Evolutionary conservation across 2,329 filamentous ascomycete species (phyloP).

Genomic region (Penicillium sp.): DNA sequence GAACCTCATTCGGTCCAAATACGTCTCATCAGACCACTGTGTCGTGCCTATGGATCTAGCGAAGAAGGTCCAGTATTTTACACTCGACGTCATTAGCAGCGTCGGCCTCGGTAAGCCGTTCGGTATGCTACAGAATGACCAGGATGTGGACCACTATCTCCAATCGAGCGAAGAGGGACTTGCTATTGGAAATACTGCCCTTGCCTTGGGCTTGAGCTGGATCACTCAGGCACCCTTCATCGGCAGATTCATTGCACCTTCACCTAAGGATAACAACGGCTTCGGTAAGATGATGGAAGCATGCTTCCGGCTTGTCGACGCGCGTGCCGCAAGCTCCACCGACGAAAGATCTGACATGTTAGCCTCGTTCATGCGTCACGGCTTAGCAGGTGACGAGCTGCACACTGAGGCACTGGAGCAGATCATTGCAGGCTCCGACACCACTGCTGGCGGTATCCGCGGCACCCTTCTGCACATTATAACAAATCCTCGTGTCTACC

Average conservation of each 20-base stretch:
- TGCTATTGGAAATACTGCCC: slow-evolving; percentile 11
- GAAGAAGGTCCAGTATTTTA: slow-evolving; percentile 54
- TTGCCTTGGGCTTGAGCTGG: slow-evolving; percentile 18
- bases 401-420: slow-evolving; percentile 18
- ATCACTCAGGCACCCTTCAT: slow-evolving; percentile 15
- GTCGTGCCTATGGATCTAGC: slow-evolving; percentile 46
- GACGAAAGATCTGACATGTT: slow-evolving; percentile 28
- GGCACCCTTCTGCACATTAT: slow-evolving; percentile 16
- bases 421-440: slow-evolving; percentile 22
- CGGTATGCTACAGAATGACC: slow-evolving; percentile 47
- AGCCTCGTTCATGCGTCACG: slow-evolving; percentile 30
- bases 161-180: slow-evolving; percentile 34
- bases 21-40: slow-evolving; percentile 36
- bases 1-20: slow-evolving; percentile 50
- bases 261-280: slow-evolving; percentile 21
- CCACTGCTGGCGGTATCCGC: slow-evolving; percentile 17
- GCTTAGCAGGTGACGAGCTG: slow-evolving; percentile 15
- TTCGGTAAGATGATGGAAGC: slow-evolving; percentile 25
- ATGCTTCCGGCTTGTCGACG: slow-evolving; percentile 18
- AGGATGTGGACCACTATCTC: slow-evolving; percentile 45
- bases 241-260: slow-evolving; percentile 17
- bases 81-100: slow-evolving; percentile 57
- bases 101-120: slow-evolving; percentile 54
- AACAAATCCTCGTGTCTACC: slow-evolving; percentile 16
- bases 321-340: slow-evolving; percentile 18